Evolutionary conservation across 2,329 filamentous ascomycete genomes (phyloP).

Genomic region (Onygena corvina): DNA sequence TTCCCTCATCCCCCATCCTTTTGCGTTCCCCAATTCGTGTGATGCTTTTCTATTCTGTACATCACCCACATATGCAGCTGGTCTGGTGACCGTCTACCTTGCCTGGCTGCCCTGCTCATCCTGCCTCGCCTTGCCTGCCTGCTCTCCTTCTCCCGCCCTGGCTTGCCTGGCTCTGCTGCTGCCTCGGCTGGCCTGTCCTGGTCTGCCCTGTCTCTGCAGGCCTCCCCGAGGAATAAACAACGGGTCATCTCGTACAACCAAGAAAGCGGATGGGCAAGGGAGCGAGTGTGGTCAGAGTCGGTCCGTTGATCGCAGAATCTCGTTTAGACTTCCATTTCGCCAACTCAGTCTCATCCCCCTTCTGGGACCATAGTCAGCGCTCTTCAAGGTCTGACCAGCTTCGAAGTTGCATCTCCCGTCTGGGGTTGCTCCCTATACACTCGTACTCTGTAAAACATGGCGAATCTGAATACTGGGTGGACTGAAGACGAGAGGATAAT

Average conservation of each 20-base stretch:
- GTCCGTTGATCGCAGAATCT: background rate
- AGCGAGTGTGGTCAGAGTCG: background rate
- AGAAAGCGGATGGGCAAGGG: background rate
- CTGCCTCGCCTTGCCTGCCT: no score
- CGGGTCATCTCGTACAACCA: conserved; percentile 1
- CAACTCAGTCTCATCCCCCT: background rate
- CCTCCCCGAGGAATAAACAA: background rate
- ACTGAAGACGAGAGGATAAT: background rate
- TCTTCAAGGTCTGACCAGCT: background rate
- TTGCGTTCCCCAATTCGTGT: background rate
- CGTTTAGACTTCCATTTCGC: background rate
- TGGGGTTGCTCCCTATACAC: no score
- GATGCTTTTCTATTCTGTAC: conserved; percentile 1
- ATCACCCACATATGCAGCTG: conserved; percentile 8
- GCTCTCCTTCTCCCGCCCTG: background rate
- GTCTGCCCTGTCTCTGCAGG: conserved; percentile 1
- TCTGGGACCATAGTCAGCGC: background rate
- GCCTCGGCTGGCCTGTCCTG: background rate
- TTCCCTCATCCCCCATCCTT: background rate
- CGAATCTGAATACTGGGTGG: background rate
- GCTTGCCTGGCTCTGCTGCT: background rate
- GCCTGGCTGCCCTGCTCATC: conserved; percentile 3
- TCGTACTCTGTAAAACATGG: no score
- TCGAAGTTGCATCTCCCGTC: background rate
- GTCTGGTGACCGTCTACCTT: conserved; percentile 8